A percentile compares a stretch with the other conserved stretches of the same genome.
Evolutionary conservation across 345 rosid species (phyloP).

Genomic region (Camelina sativa): DNA sequence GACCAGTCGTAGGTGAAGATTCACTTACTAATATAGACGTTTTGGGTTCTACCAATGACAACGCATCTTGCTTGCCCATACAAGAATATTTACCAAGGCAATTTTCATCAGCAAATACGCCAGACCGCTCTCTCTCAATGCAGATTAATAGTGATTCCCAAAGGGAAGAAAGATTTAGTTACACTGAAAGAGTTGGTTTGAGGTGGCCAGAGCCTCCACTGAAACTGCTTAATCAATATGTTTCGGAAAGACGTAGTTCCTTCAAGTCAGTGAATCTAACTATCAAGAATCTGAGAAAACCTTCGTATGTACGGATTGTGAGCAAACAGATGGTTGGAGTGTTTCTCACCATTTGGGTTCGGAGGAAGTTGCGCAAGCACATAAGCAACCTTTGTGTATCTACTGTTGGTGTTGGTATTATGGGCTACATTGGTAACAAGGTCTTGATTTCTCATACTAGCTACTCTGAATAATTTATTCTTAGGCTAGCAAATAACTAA

Average conservation of each 20-base stretch:
- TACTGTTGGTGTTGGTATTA: slow-evolving; percentile 89
- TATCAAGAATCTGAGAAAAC: slow-evolving; percentile 62
- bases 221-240: slow-evolving; percentile 59
- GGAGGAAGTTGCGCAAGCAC: slow-evolving; percentile 81
- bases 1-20: slow-evolving; percentile 16
- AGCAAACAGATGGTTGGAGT: slow-evolving; percentile 98
- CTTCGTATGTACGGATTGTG: slow-evolving; percentile 72
- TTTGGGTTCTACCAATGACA: slow-evolving; percentile 33
- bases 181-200: slow-evolving; percentile 67
- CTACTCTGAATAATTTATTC: background rate
- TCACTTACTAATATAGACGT: slow-evolving; percentile 17
- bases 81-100: slow-evolving; percentile 56
- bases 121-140: slow-evolving; percentile 55
- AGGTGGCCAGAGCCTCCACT: slow-evolving; percentile 87
- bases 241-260: slow-evolving; percentile 59
- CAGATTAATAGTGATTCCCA: slow-evolving; percentile 51
- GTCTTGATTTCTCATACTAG: slow-evolving; percentile 48
- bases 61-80: slow-evolving; percentile 39
- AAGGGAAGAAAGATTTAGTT: slow-evolving; percentile 58
- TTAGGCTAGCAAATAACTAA: slow-evolving; percentile 12
- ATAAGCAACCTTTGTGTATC: slow-evolving; percentile 83
- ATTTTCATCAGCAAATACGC: slow-evolving; percentile 62
- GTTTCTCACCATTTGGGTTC: slow-evolving; percentile 87
- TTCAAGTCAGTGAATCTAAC: slow-evolving; percentile 59
- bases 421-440: slow-evolving; percentile 99